These are phyloP conservation scores for Ophiobolus disseminans DNA, from an alignment of 2,329 filamentous ascomycete genomes.

Conservation along the genomic window DNA sequence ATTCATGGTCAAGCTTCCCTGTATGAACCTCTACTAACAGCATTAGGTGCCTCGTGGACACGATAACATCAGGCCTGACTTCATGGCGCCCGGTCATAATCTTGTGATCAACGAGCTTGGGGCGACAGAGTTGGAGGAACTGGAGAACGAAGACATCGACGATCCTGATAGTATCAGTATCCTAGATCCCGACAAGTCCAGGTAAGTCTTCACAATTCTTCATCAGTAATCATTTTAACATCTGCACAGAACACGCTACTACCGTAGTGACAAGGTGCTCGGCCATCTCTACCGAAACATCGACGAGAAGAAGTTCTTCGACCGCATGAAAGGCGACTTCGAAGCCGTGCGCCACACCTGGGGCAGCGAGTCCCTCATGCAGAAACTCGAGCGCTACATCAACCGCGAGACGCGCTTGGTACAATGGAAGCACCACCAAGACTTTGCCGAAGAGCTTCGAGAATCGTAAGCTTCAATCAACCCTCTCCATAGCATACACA, in stretches of 20 bases:
- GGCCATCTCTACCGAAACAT: constrained; percentile 75
- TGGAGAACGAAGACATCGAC: constrained; percentile 43
- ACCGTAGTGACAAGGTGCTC: constrained; percentile 71
- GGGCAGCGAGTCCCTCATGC: constrained; percentile 30
- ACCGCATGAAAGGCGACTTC: constrained; percentile 31
- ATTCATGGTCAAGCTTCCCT: no score
- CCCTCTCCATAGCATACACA: not conserved
- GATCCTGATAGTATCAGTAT: constrained; percentile 41
- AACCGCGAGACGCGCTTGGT: constrained; percentile 47
- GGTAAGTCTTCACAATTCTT: constrained; percentile 6
- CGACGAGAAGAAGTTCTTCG: constrained; percentile 71
- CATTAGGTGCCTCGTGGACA: constrained; percentile 20
- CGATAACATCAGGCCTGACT: constrained; percentile 55
- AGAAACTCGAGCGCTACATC: constrained; percentile 51
- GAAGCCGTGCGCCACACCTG: constrained; percentile 6
- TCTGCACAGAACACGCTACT: constrained; percentile 60
- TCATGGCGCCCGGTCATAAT: constrained; percentile 59
- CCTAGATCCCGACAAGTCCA: constrained; percentile 55
- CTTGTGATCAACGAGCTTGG: constrained; percentile 44
- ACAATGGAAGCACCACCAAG: constrained; percentile 50
- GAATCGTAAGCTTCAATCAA: constrained; percentile 24
- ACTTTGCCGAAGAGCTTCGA: constrained; percentile 53
- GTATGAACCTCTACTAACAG: constrained; percentile 25
- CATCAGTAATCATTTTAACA: not conserved
- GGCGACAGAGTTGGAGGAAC: constrained; percentile 29